A percentile compares a stretch with the other conserved stretches of the same genome.
Evolutionary conservation across 257 asterid species (phyloP).

Genomic region (Marsdenia floribunda): DNA sequence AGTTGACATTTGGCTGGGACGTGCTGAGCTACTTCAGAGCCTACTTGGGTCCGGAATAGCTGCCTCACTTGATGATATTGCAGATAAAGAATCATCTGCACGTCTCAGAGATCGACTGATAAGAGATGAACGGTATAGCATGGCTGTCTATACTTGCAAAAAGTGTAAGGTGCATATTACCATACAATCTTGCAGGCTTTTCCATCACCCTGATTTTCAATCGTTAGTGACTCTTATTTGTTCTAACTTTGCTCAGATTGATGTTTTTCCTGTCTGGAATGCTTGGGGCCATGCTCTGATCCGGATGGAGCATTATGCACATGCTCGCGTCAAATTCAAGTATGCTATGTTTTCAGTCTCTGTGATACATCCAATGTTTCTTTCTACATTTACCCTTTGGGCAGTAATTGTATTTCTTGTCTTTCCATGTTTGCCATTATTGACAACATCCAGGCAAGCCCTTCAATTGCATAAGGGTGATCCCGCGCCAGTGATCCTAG

Average conservation of each 20-base stretch:
- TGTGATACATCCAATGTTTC: constrained; percentile 5
- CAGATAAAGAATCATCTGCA: constrained; percentile 82
- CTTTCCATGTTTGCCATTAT: constrained; percentile 16
- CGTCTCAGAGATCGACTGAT: constrained; percentile 86
- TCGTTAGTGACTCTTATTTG: not conserved
- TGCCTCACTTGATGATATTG: constrained; percentile 94
- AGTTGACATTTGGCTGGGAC: constrained; percentile 86
- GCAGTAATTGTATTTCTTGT: not conserved
- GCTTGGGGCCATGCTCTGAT: constrained; percentile 98
- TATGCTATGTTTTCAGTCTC: constrained; percentile 26
- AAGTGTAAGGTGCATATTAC: constrained; percentile 79
- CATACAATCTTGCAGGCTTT: not conserved
- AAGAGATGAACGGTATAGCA: constrained; percentile 86
- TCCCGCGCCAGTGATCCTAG: constrained; percentile 64
- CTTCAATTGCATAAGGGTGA: constrained; percentile 88
- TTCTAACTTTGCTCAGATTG: constrained; percentile 51
- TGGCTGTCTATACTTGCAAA: constrained; percentile 97
- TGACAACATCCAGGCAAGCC: constrained; percentile 73
- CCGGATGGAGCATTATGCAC: constrained; percentile 92
- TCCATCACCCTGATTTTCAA: not conserved
- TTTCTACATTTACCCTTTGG: not conserved
- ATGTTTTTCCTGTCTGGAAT: constrained; percentile 88
- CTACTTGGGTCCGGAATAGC: constrained; percentile 97
- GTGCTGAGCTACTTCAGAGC: constrained; percentile 93
- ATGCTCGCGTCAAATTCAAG: constrained; percentile 98